Conservation (phyloP, 106 monocot species). For the Allium fistulosum region DNA sequence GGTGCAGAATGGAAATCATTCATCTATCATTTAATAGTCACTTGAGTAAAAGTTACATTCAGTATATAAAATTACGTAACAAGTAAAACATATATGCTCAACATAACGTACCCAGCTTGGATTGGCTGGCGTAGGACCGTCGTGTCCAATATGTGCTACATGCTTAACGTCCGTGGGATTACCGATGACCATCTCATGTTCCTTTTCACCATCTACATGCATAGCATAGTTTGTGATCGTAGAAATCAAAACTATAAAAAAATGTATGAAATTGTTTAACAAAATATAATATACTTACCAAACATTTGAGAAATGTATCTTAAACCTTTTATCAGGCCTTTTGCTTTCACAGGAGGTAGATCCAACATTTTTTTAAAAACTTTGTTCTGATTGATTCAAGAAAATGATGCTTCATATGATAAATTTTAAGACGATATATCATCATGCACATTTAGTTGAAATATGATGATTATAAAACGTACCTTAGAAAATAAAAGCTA, state of each 20-base stretch:
- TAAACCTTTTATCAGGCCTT: constrained; percentile 13
- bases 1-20: constrained; percentile 38
- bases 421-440: neutral
- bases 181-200: constrained; percentile 47
- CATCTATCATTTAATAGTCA: constrained; percentile 18
- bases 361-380: neutral
- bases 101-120: constrained; percentile 24
- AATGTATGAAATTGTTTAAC: neutral
- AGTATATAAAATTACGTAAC: no score
- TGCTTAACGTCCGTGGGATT: constrained; percentile 47
- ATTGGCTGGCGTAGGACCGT: constrained; percentile 11
- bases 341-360: neutral
- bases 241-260: neutral
- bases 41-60: no score
- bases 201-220: constrained; percentile 7
- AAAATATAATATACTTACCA: neutral
- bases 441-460: neutral
- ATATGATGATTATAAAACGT: neutral
- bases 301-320: constrained; percentile 15
- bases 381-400: neutral
- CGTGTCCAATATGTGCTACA: constrained; percentile 53
- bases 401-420: neutral
- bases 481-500: neutral
- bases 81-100: no score
- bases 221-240: no score